Base-by-base conservation (phyloP, 164 flowering plant species). In the Macadamia integrifolia region DNA sequence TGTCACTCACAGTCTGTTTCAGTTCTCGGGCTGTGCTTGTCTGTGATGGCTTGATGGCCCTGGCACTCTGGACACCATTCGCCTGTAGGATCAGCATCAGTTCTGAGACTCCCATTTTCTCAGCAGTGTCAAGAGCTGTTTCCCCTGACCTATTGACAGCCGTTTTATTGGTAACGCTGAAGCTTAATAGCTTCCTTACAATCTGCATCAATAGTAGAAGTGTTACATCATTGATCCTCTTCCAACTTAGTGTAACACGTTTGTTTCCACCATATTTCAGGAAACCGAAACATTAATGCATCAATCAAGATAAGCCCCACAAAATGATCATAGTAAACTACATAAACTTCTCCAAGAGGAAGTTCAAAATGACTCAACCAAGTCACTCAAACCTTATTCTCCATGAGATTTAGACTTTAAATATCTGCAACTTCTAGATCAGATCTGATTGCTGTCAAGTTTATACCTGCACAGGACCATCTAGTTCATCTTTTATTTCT, bases 1-100 rank as follows among this genome's bases (percentile, higher is more conserved):
- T 90, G 81, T 94, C 98, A 56, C 98, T 92, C 13, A 92, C 97
- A 0, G 98, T 92, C 60, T 90, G 96, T 56, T 94, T 94, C 52
- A 94, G 78, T 69, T 94, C 93, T 9, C 93, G 77, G 15, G 89
- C 93, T 15, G 87, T 67, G 69, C 58, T 84, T 55, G 78, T 73
- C 30, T 78, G 61, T 48, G 67, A 73, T 11, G 91, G 90, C 29
- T 74, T 82, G 61, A 87, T 61, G 65, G 70, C 14, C 57, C 69
- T 82, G 46, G 92, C 90, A 56, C 88, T 85, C 31, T 48, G 81
- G 46, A 94, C 95, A 0, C 96, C 95, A 55, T 79, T 72, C 60
- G 83, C 88, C 43, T 66, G 85, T n/a, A 94, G 81, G 65, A 88
- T 78, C 64, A 62, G 66, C 3, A 75, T 76, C 3, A 90, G 66